Evolutionary conservation across 2,329 filamentous ascomycete species (phyloP).

Genomic region (Xylaria sp.): DNA sequence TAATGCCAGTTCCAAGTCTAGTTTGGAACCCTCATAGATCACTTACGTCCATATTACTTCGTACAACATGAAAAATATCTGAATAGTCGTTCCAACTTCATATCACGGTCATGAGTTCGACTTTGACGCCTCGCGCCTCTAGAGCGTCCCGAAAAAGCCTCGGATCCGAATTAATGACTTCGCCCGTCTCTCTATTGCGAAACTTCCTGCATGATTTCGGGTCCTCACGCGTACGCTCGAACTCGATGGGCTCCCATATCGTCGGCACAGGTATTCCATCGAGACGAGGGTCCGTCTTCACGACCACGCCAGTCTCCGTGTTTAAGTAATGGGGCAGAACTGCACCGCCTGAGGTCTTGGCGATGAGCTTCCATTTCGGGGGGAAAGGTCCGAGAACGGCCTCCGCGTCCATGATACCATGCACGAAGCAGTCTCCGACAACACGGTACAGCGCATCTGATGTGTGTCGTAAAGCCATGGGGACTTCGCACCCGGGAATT

Average conservation of each 20-base stretch:
- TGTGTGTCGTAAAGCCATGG: slow-evolving; percentile 32
- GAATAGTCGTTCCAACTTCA: background rate
- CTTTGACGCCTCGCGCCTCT: slow-evolving; percentile 22
- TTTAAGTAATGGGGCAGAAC: slow-evolving; percentile 22
- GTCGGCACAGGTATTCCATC: slow-evolving; percentile 27
- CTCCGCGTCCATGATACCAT: slow-evolving; percentile 39
- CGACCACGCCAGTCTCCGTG: background rate
- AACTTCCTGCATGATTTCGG: slow-evolving; percentile 31
- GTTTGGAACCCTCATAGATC: background rate
- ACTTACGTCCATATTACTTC: background rate
- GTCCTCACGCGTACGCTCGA: slow-evolving; percentile 30
- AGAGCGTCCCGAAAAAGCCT: slow-evolving; percentile 36
- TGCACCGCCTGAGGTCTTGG: background rate
- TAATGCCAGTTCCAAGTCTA: background rate
- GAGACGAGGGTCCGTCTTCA: slow-evolving; percentile 32
- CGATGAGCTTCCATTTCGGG: slow-evolving; percentile 19
- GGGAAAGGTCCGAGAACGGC: slow-evolving; percentile 33
- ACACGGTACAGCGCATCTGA: slow-evolving; percentile 28
- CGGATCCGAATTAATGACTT: slow-evolving; percentile 40
- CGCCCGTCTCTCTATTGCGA: slow-evolving; percentile 30
- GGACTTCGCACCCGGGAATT: slow-evolving; percentile 33
- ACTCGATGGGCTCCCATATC: slow-evolving; percentile 33
- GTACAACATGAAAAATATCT: background rate
- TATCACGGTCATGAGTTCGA: too few species aligned
- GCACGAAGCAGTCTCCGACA: slow-evolving; percentile 36